Percentiles rank a stretch among this genome's conserved stretches.
phyloP scores from a whole-genome alignment of 2,329 filamentous ascomycete species.

The Raffaelea arxii region DNA sequence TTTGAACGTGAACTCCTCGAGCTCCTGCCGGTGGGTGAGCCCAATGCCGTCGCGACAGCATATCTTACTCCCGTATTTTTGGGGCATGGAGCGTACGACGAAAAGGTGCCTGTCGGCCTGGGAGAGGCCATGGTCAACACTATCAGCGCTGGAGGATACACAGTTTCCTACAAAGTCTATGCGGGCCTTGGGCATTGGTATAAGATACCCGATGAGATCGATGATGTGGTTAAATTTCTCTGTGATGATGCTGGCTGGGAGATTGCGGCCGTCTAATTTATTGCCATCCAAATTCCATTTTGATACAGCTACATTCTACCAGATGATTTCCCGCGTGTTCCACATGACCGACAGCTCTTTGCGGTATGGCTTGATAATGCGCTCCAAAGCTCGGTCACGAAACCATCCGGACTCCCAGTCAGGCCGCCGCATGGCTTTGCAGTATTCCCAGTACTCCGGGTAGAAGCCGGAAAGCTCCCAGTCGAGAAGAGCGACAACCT shows the following conservation, averaged over 20 bases:
- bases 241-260: no score
- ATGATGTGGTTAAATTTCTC: slow-evolving; percentile 32
- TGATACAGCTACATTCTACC: no score
- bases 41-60: slow-evolving; percentile 5
- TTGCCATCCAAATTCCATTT: no score
- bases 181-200: slow-evolving; percentile 35
- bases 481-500: slow-evolving; percentile 20
- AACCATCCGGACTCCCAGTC: slow-evolving; percentile 1
- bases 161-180: slow-evolving; percentile 30
- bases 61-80: slow-evolving; percentile 29
- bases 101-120: slow-evolving; percentile 22
- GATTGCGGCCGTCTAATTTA: no score
- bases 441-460: slow-evolving; percentile 25
- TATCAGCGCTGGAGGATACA: slow-evolving; percentile 21
- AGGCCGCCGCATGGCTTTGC: slow-evolving; percentile 14
- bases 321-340: no score
- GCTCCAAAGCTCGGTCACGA: background rate
- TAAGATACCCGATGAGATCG: slow-evolving; percentile 35
- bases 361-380: background rate
- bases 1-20: slow-evolving; percentile 1
- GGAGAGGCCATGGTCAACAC: slow-evolving; percentile 21
- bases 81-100: slow-evolving; percentile 30
- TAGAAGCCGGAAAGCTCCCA: slow-evolving; percentile 25
- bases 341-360: no score
- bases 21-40: background rate